These are phyloP conservation scores for Umbellularia californica DNA, from an alignment of 164 flowering plant genomes.

Conservation along the genomic window DNA sequence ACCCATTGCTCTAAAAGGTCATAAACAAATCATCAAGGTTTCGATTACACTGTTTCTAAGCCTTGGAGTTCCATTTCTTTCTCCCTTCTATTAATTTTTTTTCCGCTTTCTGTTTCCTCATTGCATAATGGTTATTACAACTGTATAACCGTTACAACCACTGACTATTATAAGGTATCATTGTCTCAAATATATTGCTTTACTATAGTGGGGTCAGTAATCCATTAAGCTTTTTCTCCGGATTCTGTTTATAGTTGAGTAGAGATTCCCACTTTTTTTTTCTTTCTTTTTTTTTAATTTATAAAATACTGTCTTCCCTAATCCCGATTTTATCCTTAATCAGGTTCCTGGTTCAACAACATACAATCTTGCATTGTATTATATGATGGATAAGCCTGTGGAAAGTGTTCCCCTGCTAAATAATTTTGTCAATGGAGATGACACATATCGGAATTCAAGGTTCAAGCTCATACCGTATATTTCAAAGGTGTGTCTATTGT, in stretches of 20 bases:
- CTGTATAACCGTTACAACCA: not conserved
- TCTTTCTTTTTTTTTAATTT: too few species aligned
- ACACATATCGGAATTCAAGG: slow-evolving; percentile 81
- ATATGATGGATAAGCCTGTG: slow-evolving; percentile 61
- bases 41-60: not conserved
- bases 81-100: too few species aligned
- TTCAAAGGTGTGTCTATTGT: slow-evolving; percentile 57
- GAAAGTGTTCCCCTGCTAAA: slow-evolving; percentile 60
- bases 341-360: slow-evolving; percentile 87
- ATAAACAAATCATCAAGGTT: too few species aligned
- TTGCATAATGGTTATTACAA: not conserved
- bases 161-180: not conserved
- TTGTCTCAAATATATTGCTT: not conserved
- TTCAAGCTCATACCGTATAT: slow-evolving; percentile 94
- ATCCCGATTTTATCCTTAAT: slow-evolving; percentile 4
- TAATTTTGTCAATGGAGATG: slow-evolving; percentile 76
- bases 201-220: not conserved
- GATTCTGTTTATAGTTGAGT: not conserved
- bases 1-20: too few species aligned
- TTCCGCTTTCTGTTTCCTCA: too few species aligned
- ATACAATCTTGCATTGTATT: slow-evolving; percentile 63
- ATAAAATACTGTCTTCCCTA: not conserved
- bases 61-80: not conserved
- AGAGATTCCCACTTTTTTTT: not conserved
- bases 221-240: not conserved